Base-by-base conservation (phyloP, 257 asterid species). In the Nicotiana otophora region DNA sequence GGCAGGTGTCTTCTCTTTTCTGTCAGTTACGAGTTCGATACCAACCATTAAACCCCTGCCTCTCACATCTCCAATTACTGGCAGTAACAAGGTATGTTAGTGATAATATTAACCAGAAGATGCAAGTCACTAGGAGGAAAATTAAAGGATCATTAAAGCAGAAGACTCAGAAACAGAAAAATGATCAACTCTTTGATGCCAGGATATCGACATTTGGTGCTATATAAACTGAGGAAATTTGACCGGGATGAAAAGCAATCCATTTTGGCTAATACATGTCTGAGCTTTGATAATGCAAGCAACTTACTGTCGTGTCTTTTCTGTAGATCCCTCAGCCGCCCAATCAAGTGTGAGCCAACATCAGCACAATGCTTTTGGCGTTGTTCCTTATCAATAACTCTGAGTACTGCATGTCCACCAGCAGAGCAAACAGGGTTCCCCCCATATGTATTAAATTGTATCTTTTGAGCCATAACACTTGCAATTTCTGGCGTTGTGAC, bases 341-440 rank as follows among this genome's bases (percentile, higher is more conserved):
- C 89, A 77, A 91, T 87, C 90, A 96, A 91, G 89, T 91, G 98
- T 31, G 93, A 87, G 53, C 99, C 99, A 57, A 96, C 97, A 66
- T 86, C 91, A 64, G 96, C 92, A 85, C 98, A 94, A 82, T 96
- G 98, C 85, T 82, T 78, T 87, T 94, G 98, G 16, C 98, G 98
- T 80, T 92, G 84, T 87, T 96, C 99, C 85, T 87, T 89, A 62
- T 96, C 99, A 84, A 96, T 86, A 85, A 94, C 98, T 20, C 83
- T 91, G 69, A 96, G 98, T 58, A 96, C 99, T 0, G 96, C 97
- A 72, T 88, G 92, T 28, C 99, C 99, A 84, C 99, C 98, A 68
- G 98, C 98, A 15, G 98, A 96, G 89, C 99, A 96, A 16, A 96
- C 98, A 8, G 99, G 99, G 86, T 96, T 96, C 62, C 99, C 99